Conservation (phyloP, 208 protist species). For the Wallacemonas rigidus region DNA sequence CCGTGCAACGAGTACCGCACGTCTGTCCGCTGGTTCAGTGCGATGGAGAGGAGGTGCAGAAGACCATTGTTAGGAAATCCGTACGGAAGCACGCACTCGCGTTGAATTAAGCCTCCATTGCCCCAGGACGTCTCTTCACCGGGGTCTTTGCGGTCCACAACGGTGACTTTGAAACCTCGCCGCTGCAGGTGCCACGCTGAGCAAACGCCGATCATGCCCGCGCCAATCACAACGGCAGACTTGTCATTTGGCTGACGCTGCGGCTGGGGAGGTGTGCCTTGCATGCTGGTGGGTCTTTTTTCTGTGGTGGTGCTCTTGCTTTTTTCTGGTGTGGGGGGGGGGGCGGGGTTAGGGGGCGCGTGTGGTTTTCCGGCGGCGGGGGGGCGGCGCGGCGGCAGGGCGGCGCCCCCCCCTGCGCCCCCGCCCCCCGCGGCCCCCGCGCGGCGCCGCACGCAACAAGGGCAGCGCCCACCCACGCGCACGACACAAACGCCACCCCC, state of each 20-base stretch:
- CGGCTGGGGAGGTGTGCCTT: no score
- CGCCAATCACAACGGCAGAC: slow-evolving; percentile 23
- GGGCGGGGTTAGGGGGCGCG: no score
- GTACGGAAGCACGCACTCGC: slow-evolving; percentile 19
- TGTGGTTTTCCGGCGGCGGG: no score
- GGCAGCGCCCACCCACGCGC: no score
- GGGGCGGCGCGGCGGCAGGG: no score
- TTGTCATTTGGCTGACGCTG: not conserved
- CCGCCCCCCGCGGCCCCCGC: no score
- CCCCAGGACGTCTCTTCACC: slow-evolving; percentile 28
- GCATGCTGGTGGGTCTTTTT: no score
- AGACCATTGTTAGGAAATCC: slow-evolving; percentile 17
- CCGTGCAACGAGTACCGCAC: slow-evolving; percentile 21
- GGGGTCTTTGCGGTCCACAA: slow-evolving; percentile 22
- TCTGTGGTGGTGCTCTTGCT: no score
- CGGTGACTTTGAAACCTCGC: slow-evolving; percentile 20
- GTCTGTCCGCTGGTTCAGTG: slow-evolving; percentile 22
- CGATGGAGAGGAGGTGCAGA: slow-evolving; percentile 15
- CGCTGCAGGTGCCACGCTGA: slow-evolving; percentile 24
- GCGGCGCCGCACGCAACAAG: no score
- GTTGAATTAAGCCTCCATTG: slow-evolving; percentile 28
- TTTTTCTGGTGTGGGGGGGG: no score
- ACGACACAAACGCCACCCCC: no score
- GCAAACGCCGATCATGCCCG: slow-evolving; percentile 28
- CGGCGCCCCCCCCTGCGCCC: no score